Base-by-base conservation (phyloP, 108 stramenopile genomes). In the Licmophora abbreviata region DNA sequence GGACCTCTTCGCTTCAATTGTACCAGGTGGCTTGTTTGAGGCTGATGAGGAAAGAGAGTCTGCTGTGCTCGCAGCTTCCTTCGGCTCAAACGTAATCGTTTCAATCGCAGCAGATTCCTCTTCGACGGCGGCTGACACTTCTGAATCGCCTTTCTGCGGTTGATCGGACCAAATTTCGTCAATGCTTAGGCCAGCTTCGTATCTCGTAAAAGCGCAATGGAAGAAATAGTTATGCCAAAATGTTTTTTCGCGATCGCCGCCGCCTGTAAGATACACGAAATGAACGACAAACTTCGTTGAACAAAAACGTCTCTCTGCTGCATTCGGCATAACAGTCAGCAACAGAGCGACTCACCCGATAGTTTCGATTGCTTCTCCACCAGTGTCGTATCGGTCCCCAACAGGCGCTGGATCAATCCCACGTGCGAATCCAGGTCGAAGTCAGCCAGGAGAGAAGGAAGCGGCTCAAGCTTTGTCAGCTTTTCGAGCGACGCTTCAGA, bases 221-320 rank as follows among this genome's bases (percentile, higher is more conserved):
- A 91, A 91, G 46, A 83, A 83, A 45, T 85, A 92, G 44, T 88
- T 92, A 25, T 67, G 62, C 85, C 85, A 92, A 73, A 92, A 92
- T 5, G 60, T 58, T 34, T 54, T 36, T 59, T 92, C 90, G 17
- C 81, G 51, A 17, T 56, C 43, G 0, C 90, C 90, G 29, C 79
- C 85, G 38, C 72, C 71, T 31, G 51, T 59, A 29, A 25, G 38
- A 17, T n/a, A n/a, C n/a, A n/a, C n/a, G n/a, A n/a, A n/a, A n/a
- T n/a, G n/a, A n/a, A n/a, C n/a, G n/a, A n/a, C n/a, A n/a, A n/a
- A n/a, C n/a, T n/a, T n/a, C n/a, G n/a, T n/a, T n/a, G n/a, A n/a
- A n/a, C n/a, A n/a, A n/a, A n/a, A n/a, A n/a, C n/a, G 10, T 35
- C 12, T 35, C 9, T 35, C 12, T 35, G 38, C 20, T 40, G 38